Base-by-base conservation (phyloP, 257 asterid species). In the Misopates orontium region DNA sequence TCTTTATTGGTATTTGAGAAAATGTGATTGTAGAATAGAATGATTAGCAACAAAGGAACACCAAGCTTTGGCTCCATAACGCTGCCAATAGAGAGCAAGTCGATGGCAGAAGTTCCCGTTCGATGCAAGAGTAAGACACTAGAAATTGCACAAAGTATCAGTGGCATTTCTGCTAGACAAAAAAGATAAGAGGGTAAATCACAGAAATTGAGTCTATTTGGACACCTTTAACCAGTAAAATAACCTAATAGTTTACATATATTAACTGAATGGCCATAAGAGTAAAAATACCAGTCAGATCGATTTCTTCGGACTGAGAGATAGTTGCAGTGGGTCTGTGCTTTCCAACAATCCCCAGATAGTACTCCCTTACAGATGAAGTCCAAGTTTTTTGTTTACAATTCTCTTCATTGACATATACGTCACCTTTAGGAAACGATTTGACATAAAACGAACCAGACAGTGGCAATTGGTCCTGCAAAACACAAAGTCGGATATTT, bases 81-180 rank as follows among this genome's bases (percentile, higher is more conserved):
- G 77, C 81, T 78, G 70, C 86, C 77, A 69, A 75, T 56, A 75
- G 85, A 83, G 82, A 94, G 78, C 62, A 94, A 75, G 77, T 90
- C 87, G 24, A 75, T 73, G 24, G 87, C 80, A 71, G 79, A 73
- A 69, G 67, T 81, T 58, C 87, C 78, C 61, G 66, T 75, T 69
- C 70, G 85, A 82, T 90, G 88, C 95, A 85, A 71, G 55, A 94
- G 75, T 67, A 82, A 72, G 80, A 88, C 86, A 69, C 95, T 58
- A 44, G 90, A 82, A 60, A 88, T 73, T 28, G 97, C 80, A 83
- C 92, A 79, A 60, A 94, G 83, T 72, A 86, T 55, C 75, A 71
- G 66, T 60, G 96, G 87, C 77, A 86, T 78, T 62, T 94, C 99
- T 90, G 83, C 82, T 75, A 71, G 65, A 73, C 49, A 74, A 66